These are phyloP conservation scores for Boletus semigastroideus DNA, from an alignment of 1,284 basidiomycete species.

Conservation along the genomic window DNA sequence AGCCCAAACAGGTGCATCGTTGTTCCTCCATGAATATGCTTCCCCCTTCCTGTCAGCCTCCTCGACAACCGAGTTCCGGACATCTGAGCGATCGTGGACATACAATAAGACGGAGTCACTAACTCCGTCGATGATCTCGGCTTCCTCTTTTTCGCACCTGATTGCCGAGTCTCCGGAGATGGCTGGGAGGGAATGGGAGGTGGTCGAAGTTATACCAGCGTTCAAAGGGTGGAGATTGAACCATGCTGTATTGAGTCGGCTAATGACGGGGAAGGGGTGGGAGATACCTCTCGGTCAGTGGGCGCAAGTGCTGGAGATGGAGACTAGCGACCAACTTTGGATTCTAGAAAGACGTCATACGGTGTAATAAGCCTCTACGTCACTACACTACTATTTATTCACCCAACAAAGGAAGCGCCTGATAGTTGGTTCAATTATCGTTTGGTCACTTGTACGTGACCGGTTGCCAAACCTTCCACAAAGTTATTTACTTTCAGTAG, in stretches of 20 bases:
- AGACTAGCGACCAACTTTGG: slow-evolving; percentile 48
- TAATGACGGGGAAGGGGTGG: slow-evolving; percentile 25
- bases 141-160: slow-evolving; percentile 56
- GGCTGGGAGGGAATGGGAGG: slow-evolving; percentile 38
- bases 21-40: slow-evolving; percentile 77
- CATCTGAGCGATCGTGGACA: slow-evolving; percentile 43
- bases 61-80: slow-evolving; percentile 4
- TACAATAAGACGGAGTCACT: slow-evolving; percentile 82
- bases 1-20: slow-evolving; percentile 87
- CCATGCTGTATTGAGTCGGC: slow-evolving; percentile 12
- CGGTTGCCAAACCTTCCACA: too few relatives aligned
- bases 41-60: slow-evolving; percentile 40
- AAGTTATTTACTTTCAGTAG: too few relatives aligned
- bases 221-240: slow-evolving; percentile 52
- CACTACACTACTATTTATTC: too few relatives aligned
- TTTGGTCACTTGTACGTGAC: too few relatives aligned
- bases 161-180: slow-evolving; percentile 44
- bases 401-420: too few relatives aligned
- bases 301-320: slow-evolving; percentile 40
- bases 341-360: slow-evolving; percentile 41
- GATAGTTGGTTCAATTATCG: too few relatives aligned
- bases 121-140: slow-evolving; percentile 38
- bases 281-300: slow-evolving; percentile 25
- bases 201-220: slow-evolving; percentile 43
- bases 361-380: neutral